These are phyloP conservation scores for Tephrocybe rancida DNA, from an alignment of 768 basidiomycete genomes.

Conservation along the genomic window DNA sequence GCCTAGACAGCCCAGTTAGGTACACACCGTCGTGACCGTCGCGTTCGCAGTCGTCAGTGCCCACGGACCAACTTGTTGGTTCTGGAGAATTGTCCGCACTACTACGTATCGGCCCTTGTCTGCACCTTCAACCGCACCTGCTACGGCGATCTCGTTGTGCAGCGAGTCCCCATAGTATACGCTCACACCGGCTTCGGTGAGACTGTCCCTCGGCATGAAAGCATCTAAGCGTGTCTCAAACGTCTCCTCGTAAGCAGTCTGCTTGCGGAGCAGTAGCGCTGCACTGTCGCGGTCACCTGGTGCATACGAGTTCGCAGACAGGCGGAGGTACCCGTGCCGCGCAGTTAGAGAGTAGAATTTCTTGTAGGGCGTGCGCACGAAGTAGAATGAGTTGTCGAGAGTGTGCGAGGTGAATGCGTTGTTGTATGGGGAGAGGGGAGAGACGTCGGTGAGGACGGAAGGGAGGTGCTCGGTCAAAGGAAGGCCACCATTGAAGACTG, in stretches of 20 bases:
- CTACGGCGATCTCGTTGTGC: conserved; percentile 39
- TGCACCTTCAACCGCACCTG: conserved; percentile 22
- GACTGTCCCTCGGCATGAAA: conserved; percentile 29
- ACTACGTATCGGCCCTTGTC: conserved; percentile 25
- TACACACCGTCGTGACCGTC: conserved; percentile 29
- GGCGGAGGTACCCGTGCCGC: conserved; percentile 29
- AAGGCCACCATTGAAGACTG: conserved; percentile 34
- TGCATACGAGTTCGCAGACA: conserved; percentile 36
- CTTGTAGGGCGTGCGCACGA: conserved; percentile 41
- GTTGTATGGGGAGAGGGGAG: conserved; percentile 24
- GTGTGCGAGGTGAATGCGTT: conserved; percentile 29
- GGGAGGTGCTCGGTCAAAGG: conserved; percentile 32
- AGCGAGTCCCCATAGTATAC: conserved; percentile 37
- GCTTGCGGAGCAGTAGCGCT: conserved; percentile 38
- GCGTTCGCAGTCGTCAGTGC: conserved; percentile 31
- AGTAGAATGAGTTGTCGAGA: conserved; percentile 36
- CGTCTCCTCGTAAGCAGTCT: conserved; percentile 36
- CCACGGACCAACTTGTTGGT: conserved; percentile 37
- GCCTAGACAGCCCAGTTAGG: not conserved
- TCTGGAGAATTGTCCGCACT: conserved; percentile 29
- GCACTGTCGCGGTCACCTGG: conserved; percentile 40
- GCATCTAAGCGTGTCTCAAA: conserved; percentile 35
- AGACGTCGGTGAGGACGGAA: conserved; percentile 29
- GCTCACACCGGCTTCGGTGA: conserved; percentile 39
- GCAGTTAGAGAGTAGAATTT: conserved; percentile 33